Percentiles rank a stretch among this genome's conserved stretches.
Evolutionary conservation across 176 grass and related monocot genomes (phyloP).

Genomic region (Poa pratensis): DNA sequence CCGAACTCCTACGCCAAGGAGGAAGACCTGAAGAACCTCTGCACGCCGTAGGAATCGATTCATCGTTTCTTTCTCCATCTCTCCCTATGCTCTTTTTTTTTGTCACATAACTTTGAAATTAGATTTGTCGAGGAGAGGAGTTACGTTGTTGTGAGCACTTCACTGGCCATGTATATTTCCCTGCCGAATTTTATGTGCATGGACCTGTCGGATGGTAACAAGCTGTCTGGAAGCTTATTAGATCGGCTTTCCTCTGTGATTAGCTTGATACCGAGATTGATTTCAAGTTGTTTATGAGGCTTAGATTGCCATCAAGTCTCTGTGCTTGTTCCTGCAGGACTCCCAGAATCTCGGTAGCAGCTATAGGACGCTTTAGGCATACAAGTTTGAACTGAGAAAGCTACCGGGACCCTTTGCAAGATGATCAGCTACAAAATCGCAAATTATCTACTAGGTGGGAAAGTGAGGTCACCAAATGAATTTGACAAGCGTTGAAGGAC

Average conservation of each 20-base stretch:
- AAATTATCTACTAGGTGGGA: too few species aligned
- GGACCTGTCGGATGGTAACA: conserved; percentile 37
- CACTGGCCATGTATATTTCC: neutral
- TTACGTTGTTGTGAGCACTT: conserved; percentile 37
- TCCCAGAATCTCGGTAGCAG: neutral
- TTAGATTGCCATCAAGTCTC: neutral
- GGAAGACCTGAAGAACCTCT: conserved; percentile 91
- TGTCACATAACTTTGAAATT: conserved; percentile 45
- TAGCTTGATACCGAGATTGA: too few species aligned
- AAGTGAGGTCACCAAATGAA: too few species aligned
- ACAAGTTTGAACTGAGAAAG: too few species aligned
- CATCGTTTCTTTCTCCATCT: neutral
- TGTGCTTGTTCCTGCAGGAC: neutral
- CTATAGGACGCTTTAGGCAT: too few species aligned
- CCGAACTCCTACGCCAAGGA: conserved; percentile 77
- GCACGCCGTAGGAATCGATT: conserved; percentile 57
- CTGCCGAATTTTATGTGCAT: conserved; percentile 43
- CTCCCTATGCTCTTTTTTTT: neutral
- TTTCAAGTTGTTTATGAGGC: too few species aligned
- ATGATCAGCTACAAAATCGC: too few species aligned
- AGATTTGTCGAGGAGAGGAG: conserved; percentile 46
- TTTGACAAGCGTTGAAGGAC: too few species aligned
- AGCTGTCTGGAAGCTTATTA: conserved; percentile 20
- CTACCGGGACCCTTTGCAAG: too few species aligned
- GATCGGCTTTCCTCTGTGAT: conserved; percentile 14